phyloP scores from a whole-genome alignment of 2,329 filamentous ascomycete genomes.

The Rhytidhysteron rufulum region DNA sequence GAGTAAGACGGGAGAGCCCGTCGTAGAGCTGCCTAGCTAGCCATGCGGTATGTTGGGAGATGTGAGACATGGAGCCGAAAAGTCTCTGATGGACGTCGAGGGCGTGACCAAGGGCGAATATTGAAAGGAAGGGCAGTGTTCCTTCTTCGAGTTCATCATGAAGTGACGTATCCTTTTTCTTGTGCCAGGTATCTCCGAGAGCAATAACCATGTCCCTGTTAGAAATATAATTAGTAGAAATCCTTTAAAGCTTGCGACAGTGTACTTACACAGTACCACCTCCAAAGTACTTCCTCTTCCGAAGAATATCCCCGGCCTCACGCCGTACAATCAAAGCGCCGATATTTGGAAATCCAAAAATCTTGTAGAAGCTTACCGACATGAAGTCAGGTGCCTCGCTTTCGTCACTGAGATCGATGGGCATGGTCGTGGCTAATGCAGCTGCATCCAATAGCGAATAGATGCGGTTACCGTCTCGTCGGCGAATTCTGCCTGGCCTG shows the following conservation, averaged over 20 bases:
- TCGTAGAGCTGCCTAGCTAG: constrained; percentile 51
- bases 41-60: constrained; percentile 56
- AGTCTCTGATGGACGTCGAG: constrained; percentile 55
- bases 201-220: constrained; percentile 52
- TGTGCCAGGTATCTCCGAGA: constrained; percentile 52
- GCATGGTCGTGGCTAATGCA: constrained; percentile 60
- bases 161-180: constrained; percentile 50
- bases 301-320: constrained; percentile 54
- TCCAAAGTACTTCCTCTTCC: constrained; percentile 60
- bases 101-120: constrained; percentile 59
- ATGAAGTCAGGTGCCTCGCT: constrained; percentile 72
- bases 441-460: constrained; percentile 71
- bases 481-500: neutral
- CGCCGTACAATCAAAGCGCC: constrained; percentile 81
- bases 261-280: constrained; percentile 55
- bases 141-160: constrained; percentile 65
- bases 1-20: constrained; percentile 46
- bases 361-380: constrained; percentile 87
- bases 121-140: constrained; percentile 62
- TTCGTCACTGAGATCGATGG: constrained; percentile 54
- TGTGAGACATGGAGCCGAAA: constrained; percentile 56
- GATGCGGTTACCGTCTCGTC: constrained; percentile 17
- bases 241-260: neutral
- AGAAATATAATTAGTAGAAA: neutral
- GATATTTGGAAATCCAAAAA: constrained; percentile 90